A percentile compares a stretch with the other conserved stretches of the same genome.
phyloP scores from a whole-genome alignment of 352 stramenopile genomes.

The Hyaloperonospora arabidopsidis region DNA sequence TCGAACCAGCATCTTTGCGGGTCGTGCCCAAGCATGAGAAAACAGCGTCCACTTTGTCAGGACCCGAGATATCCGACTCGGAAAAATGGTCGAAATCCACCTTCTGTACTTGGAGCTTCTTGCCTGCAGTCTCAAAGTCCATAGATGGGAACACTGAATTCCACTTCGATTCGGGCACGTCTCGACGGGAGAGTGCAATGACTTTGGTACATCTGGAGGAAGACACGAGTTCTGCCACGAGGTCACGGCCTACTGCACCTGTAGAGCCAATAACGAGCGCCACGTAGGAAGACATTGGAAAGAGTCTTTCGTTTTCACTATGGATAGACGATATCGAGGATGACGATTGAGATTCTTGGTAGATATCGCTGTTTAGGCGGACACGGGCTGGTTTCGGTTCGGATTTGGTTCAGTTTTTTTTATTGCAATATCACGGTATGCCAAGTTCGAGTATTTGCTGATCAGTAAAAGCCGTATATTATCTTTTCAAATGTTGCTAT shows the following conservation, averaged over 20 bases:
- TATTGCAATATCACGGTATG: too few species aligned
- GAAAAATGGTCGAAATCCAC: constrained; percentile 54
- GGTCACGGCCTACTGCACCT: constrained; percentile 59
- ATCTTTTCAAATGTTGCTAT: too few species aligned
- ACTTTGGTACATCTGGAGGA: constrained; percentile 60
- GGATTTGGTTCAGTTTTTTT: too few species aligned
- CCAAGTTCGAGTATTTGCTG: too few species aligned
- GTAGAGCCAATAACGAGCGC: constrained; percentile 70
- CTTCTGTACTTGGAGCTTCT: constrained; percentile 51
- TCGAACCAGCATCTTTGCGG: constrained; percentile 57
- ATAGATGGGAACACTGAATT: constrained; percentile 41
- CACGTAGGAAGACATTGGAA: constrained; percentile 27
- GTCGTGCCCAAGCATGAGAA: constrained; percentile 75
- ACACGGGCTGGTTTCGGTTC: too few species aligned
- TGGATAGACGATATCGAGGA: too few species aligned
- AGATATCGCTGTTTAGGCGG: too few species aligned
- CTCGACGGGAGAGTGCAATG: constrained; percentile 56
- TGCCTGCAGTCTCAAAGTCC: constrained; percentile 29
- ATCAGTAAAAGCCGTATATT: too few species aligned
- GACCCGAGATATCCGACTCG: constrained; percentile 23
- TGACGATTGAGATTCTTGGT: too few species aligned
- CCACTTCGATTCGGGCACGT: constrained; percentile 45
- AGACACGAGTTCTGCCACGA: constrained; percentile 58
- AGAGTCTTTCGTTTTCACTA: too few species aligned
- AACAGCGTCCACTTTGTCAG: constrained; percentile 47